These are phyloP conservation scores for Epichloe sp. DNA, from an alignment of 2,329 filamentous ascomycete genomes.

Conservation along the genomic window DNA sequence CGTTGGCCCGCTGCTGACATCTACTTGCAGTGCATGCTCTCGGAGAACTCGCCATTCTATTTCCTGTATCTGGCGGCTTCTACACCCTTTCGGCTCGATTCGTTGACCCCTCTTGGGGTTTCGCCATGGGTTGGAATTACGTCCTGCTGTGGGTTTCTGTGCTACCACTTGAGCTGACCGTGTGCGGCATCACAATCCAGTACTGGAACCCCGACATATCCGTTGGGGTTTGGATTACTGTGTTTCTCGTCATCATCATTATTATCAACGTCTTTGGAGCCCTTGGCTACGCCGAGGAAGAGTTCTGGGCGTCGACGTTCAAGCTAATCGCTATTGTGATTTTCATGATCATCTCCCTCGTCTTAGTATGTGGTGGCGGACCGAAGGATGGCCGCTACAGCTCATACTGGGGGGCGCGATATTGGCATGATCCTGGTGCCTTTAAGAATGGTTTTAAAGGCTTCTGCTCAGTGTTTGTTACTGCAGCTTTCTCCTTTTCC, in stretches of 20 bases:
- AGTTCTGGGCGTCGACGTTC: constrained; percentile 38
- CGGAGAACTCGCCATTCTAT: constrained; percentile 44
- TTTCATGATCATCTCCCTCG: constrained; percentile 46
- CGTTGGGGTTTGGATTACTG: constrained; percentile 34
- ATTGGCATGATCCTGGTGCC: constrained; percentile 37
- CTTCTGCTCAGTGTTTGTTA: constrained; percentile 59
- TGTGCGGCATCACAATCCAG: constrained; percentile 35
- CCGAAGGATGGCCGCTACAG: constrained; percentile 32
- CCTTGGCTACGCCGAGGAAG: constrained; percentile 36
- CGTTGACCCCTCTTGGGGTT: constrained; percentile 44
- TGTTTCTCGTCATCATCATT: constrained; percentile 33
- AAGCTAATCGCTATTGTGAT: constrained; percentile 42
- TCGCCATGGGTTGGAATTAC: constrained; percentile 39
- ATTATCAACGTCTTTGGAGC: constrained; percentile 39
- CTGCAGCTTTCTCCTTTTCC: constrained; percentile 59
- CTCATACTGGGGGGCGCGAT: constrained; percentile 37
- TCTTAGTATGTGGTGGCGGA: constrained; percentile 47
- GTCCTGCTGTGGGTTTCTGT: constrained; percentile 35
- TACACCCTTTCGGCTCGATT: constrained; percentile 46
- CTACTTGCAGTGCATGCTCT: constrained; percentile 35
- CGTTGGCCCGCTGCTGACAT: background rate
- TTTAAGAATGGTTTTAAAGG: constrained; percentile 67
- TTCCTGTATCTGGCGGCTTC: constrained; percentile 47
- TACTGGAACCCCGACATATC: constrained; percentile 35
- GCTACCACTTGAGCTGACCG: constrained; percentile 34